Base-by-base conservation (phyloP, 495 filamentous ascomycete species). In the Hyaloscypha hepaticicola region DNA sequence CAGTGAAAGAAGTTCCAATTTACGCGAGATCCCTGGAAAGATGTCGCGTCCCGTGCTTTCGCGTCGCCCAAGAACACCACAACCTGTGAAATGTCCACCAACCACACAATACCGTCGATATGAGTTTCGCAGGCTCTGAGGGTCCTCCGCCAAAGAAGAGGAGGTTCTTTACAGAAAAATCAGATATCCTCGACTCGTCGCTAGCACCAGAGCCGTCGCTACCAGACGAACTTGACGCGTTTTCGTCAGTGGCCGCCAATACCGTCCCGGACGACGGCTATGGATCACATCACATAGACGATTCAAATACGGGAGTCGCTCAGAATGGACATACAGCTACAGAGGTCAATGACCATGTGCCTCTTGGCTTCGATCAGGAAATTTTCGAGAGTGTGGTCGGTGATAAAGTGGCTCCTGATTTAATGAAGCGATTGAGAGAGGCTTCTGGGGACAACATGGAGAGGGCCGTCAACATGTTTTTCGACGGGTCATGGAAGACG, bases 401-500 rank as follows among this genome's bases (percentile, higher is more conserved):
- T 29, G 83, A 85, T 58, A 77, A 82, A 26, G 77, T 96, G n/a
- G 70, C 82, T 11, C 56, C 73, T 0, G 78, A 83, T 22, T 74
- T 79, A 1, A 71, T 91, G 21, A 65, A 73, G 7, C 76, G 76
- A 19, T 82, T 93, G 29, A 78, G 77, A 31, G 72, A 79, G n/a
- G 79, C 80, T n/a, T 85, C 88, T 16, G 83, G 82, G 5, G 79
- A 84, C 63, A 78, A 88, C 64, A 72, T 92, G 9, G 85, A 90
- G 70, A 78, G 81, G 68, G 90, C 89, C 7, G 83, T 93, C 60
- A 90, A 91, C 69, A 90, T 96, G 77, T 99, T 93, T 72, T 88
- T 96, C 56, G 95, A 99, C 69, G 94, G 93, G 16, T 96, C 93
- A 5, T 97, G 91, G 92, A 93, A 88, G 69, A 63, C 58, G 26